These are phyloP conservation scores for Grosmannia clavigera DNA, from an alignment of 2,329 filamentous ascomycete genomes.

Conservation along the genomic window DNA sequence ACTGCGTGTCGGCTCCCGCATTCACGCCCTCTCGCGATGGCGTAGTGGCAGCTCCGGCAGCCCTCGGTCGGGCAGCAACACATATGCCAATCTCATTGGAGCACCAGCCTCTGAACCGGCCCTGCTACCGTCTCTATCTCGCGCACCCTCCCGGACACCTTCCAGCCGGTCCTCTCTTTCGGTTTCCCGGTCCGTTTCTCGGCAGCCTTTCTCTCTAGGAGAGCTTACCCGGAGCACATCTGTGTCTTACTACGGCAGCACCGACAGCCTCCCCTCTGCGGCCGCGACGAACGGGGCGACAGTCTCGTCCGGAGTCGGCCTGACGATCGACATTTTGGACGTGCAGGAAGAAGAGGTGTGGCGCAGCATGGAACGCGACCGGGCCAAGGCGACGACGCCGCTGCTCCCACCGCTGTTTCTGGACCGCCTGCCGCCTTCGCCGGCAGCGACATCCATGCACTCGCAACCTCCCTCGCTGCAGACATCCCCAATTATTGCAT, in stretches of 20 bases:
- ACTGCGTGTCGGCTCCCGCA: constrained; percentile 51
- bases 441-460: constrained; percentile 23
- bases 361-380: constrained; percentile 43
- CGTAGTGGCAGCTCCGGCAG: constrained; percentile 12
- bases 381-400: constrained; percentile 61
- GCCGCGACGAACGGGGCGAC: not conserved
- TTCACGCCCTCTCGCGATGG: constrained; percentile 40
- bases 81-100: constrained; percentile 30
- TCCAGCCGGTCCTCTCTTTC: constrained; percentile 51
- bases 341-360: constrained; percentile 32
- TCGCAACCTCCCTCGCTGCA: constrained; percentile 74
- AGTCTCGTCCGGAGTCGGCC: not conserved
- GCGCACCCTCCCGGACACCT: constrained; percentile 47
- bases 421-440: constrained; percentile 26
- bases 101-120: constrained; percentile 68
- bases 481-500: constrained; percentile 33
- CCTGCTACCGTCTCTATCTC: constrained; percentile 45
- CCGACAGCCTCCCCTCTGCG: constrained; percentile 36
- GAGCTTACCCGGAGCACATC: constrained; percentile 47
- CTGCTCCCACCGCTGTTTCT: constrained; percentile 72
- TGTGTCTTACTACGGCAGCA: constrained; percentile 48
- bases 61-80: constrained; percentile 3
- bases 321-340: constrained; percentile 28
- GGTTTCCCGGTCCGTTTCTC: constrained; percentile 47
- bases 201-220: constrained; percentile 20